A percentile compares a stretch with the other conserved stretches of the same genome.
Conservation (phyloP, 768 basidiomycete species). For the Pulveroboletus sp. region DNA sequence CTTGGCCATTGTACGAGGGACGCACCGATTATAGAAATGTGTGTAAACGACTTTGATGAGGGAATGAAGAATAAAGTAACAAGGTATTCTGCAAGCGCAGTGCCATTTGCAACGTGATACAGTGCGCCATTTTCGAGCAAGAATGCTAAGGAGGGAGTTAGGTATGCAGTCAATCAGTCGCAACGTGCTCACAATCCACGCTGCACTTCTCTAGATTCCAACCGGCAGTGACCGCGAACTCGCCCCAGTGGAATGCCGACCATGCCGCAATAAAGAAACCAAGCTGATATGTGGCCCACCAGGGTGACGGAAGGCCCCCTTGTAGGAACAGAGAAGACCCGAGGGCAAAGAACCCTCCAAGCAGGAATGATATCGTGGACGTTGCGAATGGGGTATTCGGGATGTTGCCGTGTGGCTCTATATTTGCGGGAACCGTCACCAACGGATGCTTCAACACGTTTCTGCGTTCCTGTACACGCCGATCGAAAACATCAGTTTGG, state of each 20-base stretch:
- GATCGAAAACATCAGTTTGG: conserved; percentile 36
- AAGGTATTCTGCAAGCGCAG: conserved; percentile 79
- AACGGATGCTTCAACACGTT: conserved; percentile 40
- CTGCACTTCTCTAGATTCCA: conserved; percentile 93
- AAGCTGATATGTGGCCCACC: conserved; percentile 73
- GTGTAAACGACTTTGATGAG: conserved; percentile 53
- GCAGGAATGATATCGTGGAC: conserved; percentile 75
- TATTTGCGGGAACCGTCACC: conserved; percentile 48
- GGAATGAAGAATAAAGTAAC: conserved; percentile 66
- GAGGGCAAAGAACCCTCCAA: conserved; percentile 67
- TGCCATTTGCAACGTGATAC: conserved; percentile 81
- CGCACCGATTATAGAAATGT: conserved; percentile 58
- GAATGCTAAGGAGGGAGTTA: conserved; percentile 59
- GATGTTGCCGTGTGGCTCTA: conserved; percentile 47
- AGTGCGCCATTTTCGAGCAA: conserved; percentile 83
- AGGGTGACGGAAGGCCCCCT: conserved; percentile 43
- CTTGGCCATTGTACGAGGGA: conserved; percentile 1
- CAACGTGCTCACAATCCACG: conserved; percentile 73
- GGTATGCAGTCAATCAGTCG: not conserved
- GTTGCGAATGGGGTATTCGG: conserved; percentile 88
- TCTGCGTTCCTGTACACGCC: conserved; percentile 42
- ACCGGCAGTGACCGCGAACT: conserved; percentile 93
- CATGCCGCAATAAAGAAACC: conserved; percentile 82
- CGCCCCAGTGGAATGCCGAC: conserved; percentile 88
- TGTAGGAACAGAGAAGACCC: conserved; percentile 48